phyloP scores from a whole-genome alignment of 139 green algal genomes.

The Edaphochlamys debaryana region DNA sequence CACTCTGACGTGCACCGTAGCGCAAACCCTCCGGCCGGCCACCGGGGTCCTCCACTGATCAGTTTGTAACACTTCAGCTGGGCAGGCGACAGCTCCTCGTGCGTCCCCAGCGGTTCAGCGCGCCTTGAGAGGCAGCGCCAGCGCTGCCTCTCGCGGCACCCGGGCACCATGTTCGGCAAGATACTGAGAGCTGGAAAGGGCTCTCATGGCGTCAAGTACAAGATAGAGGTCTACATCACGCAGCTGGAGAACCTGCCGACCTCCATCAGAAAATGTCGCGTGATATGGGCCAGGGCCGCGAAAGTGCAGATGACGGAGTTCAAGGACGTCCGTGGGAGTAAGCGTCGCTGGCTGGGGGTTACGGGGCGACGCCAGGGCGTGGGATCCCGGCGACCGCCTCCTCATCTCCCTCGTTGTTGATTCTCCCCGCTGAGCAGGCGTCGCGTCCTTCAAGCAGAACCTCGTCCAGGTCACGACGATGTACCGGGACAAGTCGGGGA shows the following conservation, averaged over 20 bases:
- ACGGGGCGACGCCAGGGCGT: too few species aligned
- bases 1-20: too few species aligned
- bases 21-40: too few species aligned
- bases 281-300: conserved; percentile 68
- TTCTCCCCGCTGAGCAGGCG: too few species aligned
- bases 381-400: too few species aligned
- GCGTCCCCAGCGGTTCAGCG: too few species aligned
- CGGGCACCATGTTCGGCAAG: conserved; percentile 59
- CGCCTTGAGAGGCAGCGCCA: background rate
- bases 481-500: conserved; percentile 45
- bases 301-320: conserved; percentile 75
- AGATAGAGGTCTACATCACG: conserved; percentile 61
- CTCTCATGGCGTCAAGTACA: conserved; percentile 48
- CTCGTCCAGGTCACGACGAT: conserved; percentile 72
- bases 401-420: too few species aligned
- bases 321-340: conserved; percentile 56
- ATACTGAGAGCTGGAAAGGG: conserved; percentile 42
- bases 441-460: conserved; percentile 62
- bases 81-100: too few species aligned
- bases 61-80: too few species aligned
- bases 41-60: too few species aligned
- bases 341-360: too few species aligned
- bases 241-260: conserved; percentile 64
- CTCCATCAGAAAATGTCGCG: conserved; percentile 51
- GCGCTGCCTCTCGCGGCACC: too few species aligned